Conservation (phyloP, 2,329 filamentous ascomycete genomes). For the Fusarium irregulare region DNA sequence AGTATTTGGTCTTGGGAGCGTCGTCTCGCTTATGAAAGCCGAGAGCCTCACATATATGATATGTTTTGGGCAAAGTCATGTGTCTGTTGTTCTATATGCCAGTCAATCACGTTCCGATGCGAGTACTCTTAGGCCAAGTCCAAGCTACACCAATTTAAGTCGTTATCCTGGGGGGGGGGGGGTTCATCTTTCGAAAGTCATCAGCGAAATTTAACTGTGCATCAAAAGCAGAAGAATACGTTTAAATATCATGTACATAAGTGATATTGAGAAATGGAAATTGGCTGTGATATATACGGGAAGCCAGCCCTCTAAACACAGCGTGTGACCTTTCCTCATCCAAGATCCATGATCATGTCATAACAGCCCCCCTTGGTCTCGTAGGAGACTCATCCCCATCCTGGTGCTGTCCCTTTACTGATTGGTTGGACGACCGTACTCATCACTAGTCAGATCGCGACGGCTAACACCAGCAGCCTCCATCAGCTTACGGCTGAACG, state of each 20-base stretch:
- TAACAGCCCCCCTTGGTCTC: not conserved
- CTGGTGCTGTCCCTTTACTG: rapidly evolving
- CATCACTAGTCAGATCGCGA: not conserved
- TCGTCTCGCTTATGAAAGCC: not conserved
- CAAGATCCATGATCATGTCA: not conserved
- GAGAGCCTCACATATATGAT: too few relatives aligned
- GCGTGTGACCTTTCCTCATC: not conserved
- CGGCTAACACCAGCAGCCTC: slow-evolving; percentile 5
- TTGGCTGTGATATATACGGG: not conserved
- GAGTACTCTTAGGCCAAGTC: too few relatives aligned
- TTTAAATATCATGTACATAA: not conserved
- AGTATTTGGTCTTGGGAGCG: too few relatives aligned
- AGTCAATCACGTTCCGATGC: too few relatives aligned
- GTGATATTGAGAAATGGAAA: not conserved
- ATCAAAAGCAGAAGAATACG: too few relatives aligned
- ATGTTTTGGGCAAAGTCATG: too few relatives aligned
- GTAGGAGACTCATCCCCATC: rapidly evolving
- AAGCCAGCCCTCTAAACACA: not conserved
- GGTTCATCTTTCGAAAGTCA: too few relatives aligned
- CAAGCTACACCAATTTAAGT: too few relatives aligned
- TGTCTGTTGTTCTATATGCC: too few relatives aligned
- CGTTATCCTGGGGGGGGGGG: too few relatives aligned
- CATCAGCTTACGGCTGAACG: slow-evolving; percentile 7
- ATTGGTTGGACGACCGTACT: not conserved
- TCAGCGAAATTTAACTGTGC: too few relatives aligned